Evolutionary conservation across 495 filamentous ascomycete genomes (phyloP), one percentile per base, ranked within the genome.

Genomic region (Xylaria longipes): DNA sequence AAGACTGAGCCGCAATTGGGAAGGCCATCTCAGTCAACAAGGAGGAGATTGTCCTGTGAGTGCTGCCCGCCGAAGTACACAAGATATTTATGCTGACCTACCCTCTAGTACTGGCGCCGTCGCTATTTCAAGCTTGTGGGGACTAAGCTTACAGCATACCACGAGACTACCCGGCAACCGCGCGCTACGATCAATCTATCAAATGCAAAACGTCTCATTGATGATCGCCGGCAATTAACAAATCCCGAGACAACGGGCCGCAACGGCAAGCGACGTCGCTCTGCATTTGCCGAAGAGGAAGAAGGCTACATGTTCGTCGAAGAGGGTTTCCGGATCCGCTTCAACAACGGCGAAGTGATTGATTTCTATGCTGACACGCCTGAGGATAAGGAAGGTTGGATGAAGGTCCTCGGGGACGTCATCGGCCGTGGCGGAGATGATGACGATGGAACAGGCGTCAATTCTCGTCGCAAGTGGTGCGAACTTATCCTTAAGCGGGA

Each of bases 231-330:
- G n/a, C 85, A 93, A 35, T 87, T 99, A 45, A 91, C 89, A 7
- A 90, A 97, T 72, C 93, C 90, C 69, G 92, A 94, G 77, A 92
- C 90, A 0, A 89, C 86, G 54, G 90, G 90, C 31, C 91, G 91
- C 76, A 87, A 86, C 71, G 92, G 93, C 68, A 91, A 91, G 73
- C 90, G 96, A 29, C 90, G 96, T 45, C 95, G 96, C 77, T 97
- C 93, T 65, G 96, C 93, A 35, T 99, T 99, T 75, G 95, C 97
- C 9, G 96, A 98, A 80, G 97, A 98, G 76, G 97, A 98, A 80
- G 96, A 99, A 76, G 96, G 97, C 60, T 99, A 98, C 83, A 97
- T 98, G 94, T 98, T 98, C 75, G 96, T 99, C 29, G 96, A 99
- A 81, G 97, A 98, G 79, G 96, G 97, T 15, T 99, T 99, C 89